phyloP scores from a whole-genome alignment of 192 early-diverging fungal genomes.

The Linnemannia elongata region DNA sequence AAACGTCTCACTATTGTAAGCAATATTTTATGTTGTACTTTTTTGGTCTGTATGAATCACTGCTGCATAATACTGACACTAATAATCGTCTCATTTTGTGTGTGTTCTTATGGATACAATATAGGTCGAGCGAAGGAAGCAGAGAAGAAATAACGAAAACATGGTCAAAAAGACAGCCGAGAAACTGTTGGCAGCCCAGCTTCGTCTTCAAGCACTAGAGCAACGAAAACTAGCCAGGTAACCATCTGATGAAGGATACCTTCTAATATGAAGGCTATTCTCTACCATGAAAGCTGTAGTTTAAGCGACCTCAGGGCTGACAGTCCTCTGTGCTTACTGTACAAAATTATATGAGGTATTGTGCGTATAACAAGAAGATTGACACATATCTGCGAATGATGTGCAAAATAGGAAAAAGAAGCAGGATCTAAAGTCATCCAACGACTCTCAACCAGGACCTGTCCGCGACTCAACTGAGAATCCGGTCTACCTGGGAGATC shows the following conservation, averaged over 20 bases:
- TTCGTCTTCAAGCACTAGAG: constrained; percentile 78
- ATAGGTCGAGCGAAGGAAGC: constrained; percentile 67
- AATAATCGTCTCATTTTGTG: not conserved
- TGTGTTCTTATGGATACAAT: constrained; percentile 24
- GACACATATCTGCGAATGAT: not conserved
- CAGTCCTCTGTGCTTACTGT: too few relatives aligned
- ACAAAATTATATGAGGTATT: not conserved
- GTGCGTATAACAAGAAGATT: not conserved
- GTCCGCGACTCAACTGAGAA: constrained; percentile 36
- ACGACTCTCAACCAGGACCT: constrained; percentile 9
- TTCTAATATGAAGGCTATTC: too few relatives aligned
- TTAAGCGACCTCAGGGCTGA: too few relatives aligned
- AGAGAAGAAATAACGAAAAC: constrained; percentile 56
- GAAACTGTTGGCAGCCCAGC: constrained; percentile 84
- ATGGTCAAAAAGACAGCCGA: constrained; percentile 83
- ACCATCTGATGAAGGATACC: not conserved
- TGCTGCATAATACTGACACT: not conserved
- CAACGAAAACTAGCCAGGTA: constrained; percentile 59
- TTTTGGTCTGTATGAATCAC: not conserved
- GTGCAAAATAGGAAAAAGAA: constrained; percentile 46
- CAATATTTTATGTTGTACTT: constrained; percentile 5
- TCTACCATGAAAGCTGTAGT: too few relatives aligned
- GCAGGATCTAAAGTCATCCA: constrained; percentile 42
- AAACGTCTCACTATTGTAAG: constrained; percentile 82
- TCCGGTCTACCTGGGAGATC: constrained; percentile 17